Conservation (phyloP, 352 stramenopile species). For the Phytophthora pini region DNA sequence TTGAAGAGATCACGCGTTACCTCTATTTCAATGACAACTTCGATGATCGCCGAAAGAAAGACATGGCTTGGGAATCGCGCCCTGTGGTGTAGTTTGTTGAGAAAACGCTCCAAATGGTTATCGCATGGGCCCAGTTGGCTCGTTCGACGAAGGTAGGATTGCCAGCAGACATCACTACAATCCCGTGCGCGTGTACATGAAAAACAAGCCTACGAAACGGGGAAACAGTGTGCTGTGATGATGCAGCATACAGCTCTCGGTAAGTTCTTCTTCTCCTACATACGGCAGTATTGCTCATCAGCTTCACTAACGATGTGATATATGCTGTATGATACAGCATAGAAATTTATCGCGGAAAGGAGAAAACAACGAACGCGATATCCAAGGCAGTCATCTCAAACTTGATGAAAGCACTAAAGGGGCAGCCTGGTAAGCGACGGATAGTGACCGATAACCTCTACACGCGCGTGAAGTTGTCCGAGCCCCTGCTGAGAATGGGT, state of each 20-base stretch:
- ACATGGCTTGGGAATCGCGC: background rate
- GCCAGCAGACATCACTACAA: background rate
- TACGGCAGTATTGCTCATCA: too few relatives aligned
- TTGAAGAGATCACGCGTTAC: background rate
- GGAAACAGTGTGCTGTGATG: too few relatives aligned
- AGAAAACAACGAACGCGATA: too few relatives aligned
- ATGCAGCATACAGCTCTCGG: background rate
- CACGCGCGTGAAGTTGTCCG: too few relatives aligned
- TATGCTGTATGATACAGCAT: background rate
- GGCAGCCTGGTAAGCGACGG: too few relatives aligned
- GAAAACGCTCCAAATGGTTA: background rate
- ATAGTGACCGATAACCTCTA: too few relatives aligned
- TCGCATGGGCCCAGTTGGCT: background rate
- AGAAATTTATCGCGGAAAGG: background rate
- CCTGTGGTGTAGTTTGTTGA: background rate
- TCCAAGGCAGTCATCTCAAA: too few relatives aligned
- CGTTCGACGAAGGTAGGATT: background rate
- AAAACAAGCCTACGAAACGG: background rate
- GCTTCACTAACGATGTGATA: too few relatives aligned
- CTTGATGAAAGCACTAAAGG: too few relatives aligned
- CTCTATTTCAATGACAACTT: background rate
- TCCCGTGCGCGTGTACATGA: background rate
- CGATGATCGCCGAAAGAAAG: background rate
- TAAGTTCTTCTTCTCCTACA: background rate
- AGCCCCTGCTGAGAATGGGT: too few relatives aligned